phyloP scores from a whole-genome alignment of 495 filamentous ascomycete genomes.

The Extremus antarcticus region DNA sequence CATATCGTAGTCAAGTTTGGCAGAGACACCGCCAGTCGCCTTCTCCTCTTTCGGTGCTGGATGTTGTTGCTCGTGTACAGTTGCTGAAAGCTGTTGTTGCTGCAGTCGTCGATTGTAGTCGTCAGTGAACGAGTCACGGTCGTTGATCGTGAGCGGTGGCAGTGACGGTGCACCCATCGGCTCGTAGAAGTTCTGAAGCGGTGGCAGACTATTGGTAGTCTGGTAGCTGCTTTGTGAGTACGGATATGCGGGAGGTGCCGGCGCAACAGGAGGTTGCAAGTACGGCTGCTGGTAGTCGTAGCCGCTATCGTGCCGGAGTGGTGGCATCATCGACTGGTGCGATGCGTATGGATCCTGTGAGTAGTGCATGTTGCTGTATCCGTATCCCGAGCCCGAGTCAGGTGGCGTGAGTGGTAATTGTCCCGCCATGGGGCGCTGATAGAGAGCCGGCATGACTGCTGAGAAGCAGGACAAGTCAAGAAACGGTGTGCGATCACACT shows the following conservation, averaged over 20 bases:
- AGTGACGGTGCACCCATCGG: constrained; percentile 25
- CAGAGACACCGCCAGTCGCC: constrained; percentile 71
- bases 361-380: constrained; percentile 28
- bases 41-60: constrained; percentile 30
- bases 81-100: constrained; percentile 19
- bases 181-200: constrained; percentile 26
- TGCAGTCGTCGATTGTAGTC: constrained; percentile 23
- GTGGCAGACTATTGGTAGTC: constrained; percentile 24
- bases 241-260: constrained; percentile 13
- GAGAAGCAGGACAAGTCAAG: constrained; percentile 1
- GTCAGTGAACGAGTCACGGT: constrained; percentile 15
- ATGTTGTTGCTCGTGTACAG: constrained; percentile 13
- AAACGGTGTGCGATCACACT: constrained; percentile 13
- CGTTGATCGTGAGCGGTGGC: constrained; percentile 28
- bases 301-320: constrained; percentile 22
- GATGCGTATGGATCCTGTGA: constrained; percentile 23
- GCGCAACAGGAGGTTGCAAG: constrained; percentile 19
- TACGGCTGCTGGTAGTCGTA: constrained; percentile 29
- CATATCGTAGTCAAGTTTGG: constrained; percentile 97
- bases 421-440: constrained; percentile 4
- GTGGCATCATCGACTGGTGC: constrained; percentile 22
- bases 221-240: constrained; percentile 27
- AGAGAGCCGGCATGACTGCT: constrained; percentile 16
- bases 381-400: constrained; percentile 28
- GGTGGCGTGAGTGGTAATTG: constrained; percentile 30